These are phyloP conservation scores for Hymenoscyphus repandus DNA, from an alignment of 2,329 filamentous ascomycete species.

Conservation along the genomic window DNA sequence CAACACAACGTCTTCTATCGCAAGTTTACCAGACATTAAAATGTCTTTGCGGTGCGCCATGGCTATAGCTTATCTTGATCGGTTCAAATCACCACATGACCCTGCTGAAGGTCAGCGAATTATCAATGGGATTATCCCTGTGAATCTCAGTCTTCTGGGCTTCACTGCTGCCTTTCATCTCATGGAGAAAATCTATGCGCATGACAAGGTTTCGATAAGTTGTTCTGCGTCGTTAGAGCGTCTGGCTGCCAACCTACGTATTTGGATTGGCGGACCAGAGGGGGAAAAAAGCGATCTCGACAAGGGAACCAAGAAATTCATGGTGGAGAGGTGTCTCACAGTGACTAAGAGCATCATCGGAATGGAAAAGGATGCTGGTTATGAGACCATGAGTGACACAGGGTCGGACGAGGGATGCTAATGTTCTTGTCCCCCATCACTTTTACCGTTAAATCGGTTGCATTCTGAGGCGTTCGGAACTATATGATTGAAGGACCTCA, in stretches of 20 bases:
- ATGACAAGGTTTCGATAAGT: slow-evolving; percentile 42
- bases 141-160: slow-evolving; percentile 44
- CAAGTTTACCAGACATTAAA: slow-evolving; percentile 46
- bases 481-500: not conserved
- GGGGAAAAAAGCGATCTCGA: slow-evolving; percentile 49
- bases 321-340: slow-evolving; percentile 50
- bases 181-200: slow-evolving; percentile 46
- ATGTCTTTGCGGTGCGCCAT: slow-evolving; percentile 56
- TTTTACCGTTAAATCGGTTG: too few relatives aligned
- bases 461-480: not conserved
- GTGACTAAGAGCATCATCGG: slow-evolving; percentile 53
- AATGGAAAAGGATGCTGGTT: slow-evolving; percentile 57
- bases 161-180: slow-evolving; percentile 55
- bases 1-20: slow-evolving; percentile 39
- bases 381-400: slow-evolving; percentile 50
- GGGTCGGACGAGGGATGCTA: slow-evolving; percentile 27
- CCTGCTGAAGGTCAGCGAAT: slow-evolving; percentile 42
- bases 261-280: slow-evolving; percentile 53
- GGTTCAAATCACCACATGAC: slow-evolving; percentile 36
- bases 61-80: slow-evolving; percentile 53
- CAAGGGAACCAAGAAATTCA: slow-evolving; percentile 44
- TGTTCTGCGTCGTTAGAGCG: slow-evolving; percentile 48
- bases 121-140: slow-evolving; percentile 45
- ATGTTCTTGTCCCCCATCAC: not conserved
- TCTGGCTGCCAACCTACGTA: slow-evolving; percentile 51